Base-by-base conservation (phyloP, 441 rosid species). In the Oxalis stricta region DNA sequence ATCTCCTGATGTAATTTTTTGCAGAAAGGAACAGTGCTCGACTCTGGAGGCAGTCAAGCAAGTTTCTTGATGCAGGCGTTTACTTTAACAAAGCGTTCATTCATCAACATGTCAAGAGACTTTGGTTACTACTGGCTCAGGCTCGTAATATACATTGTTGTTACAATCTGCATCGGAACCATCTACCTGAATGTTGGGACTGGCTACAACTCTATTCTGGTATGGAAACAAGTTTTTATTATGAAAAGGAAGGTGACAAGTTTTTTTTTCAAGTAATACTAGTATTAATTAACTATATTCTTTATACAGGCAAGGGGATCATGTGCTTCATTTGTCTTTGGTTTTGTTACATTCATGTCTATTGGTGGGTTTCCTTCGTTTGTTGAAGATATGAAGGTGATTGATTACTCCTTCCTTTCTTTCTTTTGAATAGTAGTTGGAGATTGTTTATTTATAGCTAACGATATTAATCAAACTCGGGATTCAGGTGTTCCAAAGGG, bases 321-420 rank as follows among this genome's bases (percentile, higher is more conserved):
- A 28, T 84, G 97, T 44, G 94, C 94, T 16, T 82, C 97, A 17
- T 89, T 89, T 15, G 95, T 89, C 41, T 89, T 89, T 47, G 95
- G 97, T 22, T 85, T 89, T 56, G 94, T 89, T 34, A 89, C 97
- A 17, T 89, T 89, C 65, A 89, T 89, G 97, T 89, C 95, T 1
- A 89, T 89, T 53, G 97, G 97, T 10, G 95, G 95, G 12, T 89
- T 89, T 54, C 97, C 97, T 68, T 89, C 95, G n/a, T 89, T 89
- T 49, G 88, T 85, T 11, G 95, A 89, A 70, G 97, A 89, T 52
- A 89, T 89, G 95, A 88, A 88, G 85, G 97, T 82, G 41, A 60
- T 42, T 39, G n/a, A n/a, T n/a, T n/a, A n/a, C n/a, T n/a, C n/a
- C 9, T n/a, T 28, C 2, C 17, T 11, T 18, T 7, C 2, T 30